Evolutionary conservation across 179 eudicot genomes (phyloP), one percentile per base, ranked within the genome.

Genomic region (Silene vulgaris): DNA sequence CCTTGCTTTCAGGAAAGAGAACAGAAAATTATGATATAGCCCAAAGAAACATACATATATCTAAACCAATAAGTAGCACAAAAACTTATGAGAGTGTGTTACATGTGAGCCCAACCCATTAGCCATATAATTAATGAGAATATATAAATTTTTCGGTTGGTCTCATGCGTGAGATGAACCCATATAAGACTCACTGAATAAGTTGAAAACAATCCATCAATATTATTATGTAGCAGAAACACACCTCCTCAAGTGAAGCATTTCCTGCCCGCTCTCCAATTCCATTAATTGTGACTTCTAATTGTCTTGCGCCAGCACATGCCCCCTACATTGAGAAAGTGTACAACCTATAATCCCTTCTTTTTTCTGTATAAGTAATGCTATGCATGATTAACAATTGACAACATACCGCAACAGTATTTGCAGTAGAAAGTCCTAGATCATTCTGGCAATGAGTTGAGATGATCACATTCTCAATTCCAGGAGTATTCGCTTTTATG

Each of bases 251-350:
- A 50, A 93, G 74, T 59, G 98, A 90, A 35, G 98, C 97, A 84
- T 90, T 94, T 64, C 98, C 98, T 74, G 97, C 98, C 87, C 98
- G 86, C 77, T 94, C 97, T 76, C 97, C 98, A 48, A 94, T 91
- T 63, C 98, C 98, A 80, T 94, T 94, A 64, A 94, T 82, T 17
- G 98, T 91, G 6, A 94, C 98, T 81, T 94, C 97, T 40, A 94
- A 67, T 75, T 94, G 97, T 65, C 98, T 88, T 69, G 98, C 98
- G 65, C 98, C 98, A 6, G 89, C 87, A 82, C 78, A 85, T 56
- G 98, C 98, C 60, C 98, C 98, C 98, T 94, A 84, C 75, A 85
- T 60, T 74, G n/a, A 84, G 30, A 84, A 40, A 69, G 63, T 74
- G 62, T 3, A 9, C 64, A 52, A 74, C 65, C 72, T 77, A 12